phyloP scores from a whole-genome alignment of 306 rosid species.

The Trifolium pratense region DNA sequence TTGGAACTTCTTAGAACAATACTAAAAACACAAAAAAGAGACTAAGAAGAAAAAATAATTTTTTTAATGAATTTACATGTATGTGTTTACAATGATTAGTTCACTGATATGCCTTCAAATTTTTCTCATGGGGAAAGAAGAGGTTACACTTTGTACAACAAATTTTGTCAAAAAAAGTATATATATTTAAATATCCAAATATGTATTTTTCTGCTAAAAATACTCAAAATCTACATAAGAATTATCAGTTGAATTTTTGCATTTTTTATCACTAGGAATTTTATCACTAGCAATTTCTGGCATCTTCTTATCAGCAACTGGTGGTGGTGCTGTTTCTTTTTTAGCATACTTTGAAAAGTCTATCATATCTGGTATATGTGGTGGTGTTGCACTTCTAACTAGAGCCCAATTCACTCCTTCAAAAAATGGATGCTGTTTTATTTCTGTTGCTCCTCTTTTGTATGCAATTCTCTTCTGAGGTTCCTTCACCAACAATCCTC shows the following conservation, averaged over 20 bases:
- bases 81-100: constrained; percentile 38
- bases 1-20: constrained; percentile 17
- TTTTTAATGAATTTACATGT: constrained; percentile 44
- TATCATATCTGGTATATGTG: constrained; percentile 73
- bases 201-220: constrained; percentile 44
- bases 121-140: constrained; percentile 23
- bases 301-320: constrained; percentile 45
- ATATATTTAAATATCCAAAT: not conserved
- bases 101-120: constrained; percentile 23
- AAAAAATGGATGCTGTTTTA: constrained; percentile 88
- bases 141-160: constrained; percentile 42
- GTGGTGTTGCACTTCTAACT: constrained; percentile 83
- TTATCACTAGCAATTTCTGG: too few relatives aligned
- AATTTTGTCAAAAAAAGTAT: constrained; percentile 22
- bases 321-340: constrained; percentile 43
- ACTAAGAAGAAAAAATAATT: not conserved
- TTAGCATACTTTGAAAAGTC: constrained; percentile 71
- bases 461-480: constrained; percentile 85
- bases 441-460: constrained; percentile 85
- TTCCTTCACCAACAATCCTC: constrained; percentile 79
- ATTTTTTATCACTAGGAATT: constrained; percentile 30
- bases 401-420: constrained; percentile 96
- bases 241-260: constrained; percentile 10
- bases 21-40: constrained; percentile 9
- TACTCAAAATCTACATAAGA: constrained; percentile 61